A percentile compares a stretch with the other conserved stretches of the same genome.
Evolutionary conservation across 257 asterid genomes (phyloP).

Genomic region (Plantago ovata): DNA sequence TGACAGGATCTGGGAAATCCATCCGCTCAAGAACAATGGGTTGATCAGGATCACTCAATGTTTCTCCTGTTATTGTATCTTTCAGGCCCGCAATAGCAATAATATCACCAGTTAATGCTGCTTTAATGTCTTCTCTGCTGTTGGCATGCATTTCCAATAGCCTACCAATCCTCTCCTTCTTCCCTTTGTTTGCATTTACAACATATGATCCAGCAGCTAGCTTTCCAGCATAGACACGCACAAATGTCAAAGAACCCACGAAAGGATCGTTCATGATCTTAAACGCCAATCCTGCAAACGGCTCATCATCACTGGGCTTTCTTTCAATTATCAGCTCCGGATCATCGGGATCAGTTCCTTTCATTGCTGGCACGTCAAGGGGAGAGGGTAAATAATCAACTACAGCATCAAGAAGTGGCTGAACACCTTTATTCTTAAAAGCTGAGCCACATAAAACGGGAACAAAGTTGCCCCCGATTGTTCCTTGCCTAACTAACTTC

Average conservation of each 20-base stretch:
- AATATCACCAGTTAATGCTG: conserved; percentile 82
- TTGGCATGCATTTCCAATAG: conserved; percentile 96
- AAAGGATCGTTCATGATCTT: conserved; percentile 92
- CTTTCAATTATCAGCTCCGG: conserved; percentile 60
- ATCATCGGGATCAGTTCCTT: conserved; percentile 89
- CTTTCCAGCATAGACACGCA: conserved; percentile 82
- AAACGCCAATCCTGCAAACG: conserved; percentile 92
- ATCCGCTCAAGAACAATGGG: conserved; percentile 87
- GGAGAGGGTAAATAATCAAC: conserved; percentile 93
- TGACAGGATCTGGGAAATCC: conserved; percentile 99
- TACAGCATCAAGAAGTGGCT: conserved; percentile 86
- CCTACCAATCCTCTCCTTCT: conserved; percentile 90
- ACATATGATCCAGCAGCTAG: conserved; percentile 85
- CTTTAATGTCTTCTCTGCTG: conserved; percentile 87
- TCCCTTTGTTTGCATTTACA: conserved; percentile 84
- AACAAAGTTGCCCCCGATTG: conserved; percentile 58
- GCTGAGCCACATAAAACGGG: conserved; percentile 95
- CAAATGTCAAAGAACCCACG: conserved; percentile 92
- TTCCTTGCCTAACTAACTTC: conserved; percentile 71
- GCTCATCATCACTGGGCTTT: conserved; percentile 55
- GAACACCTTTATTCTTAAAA: conserved; percentile 94
- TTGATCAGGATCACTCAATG: conserved; percentile 74
- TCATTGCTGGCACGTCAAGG: conserved; percentile 78
- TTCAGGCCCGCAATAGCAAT: conserved; percentile 95
- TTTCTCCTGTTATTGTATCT: conserved; percentile 94